A percentile compares a stretch with the other conserved stretches of the same genome.
Evolutionary conservation across 495 filamentous ascomycete species (phyloP).

Genomic region (Opeltia flavorubescens): DNA sequence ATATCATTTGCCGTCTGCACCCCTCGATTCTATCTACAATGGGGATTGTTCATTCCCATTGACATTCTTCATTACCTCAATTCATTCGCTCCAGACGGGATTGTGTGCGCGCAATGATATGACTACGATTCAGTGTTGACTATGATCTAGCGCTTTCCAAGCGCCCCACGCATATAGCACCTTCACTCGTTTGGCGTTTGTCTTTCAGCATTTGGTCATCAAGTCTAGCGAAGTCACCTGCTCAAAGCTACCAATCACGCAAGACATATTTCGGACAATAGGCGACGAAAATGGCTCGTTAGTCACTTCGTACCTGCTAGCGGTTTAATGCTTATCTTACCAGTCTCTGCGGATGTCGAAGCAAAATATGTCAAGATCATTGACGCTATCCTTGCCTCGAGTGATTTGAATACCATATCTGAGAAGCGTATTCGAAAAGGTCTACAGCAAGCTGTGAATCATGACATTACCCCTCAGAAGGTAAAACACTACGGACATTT

Average conservation of each 20-base stretch:
- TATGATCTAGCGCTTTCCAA: too few relatives aligned
- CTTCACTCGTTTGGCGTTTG: too few relatives aligned
- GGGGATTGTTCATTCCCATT: too few relatives aligned
- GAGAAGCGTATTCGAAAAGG: slow-evolving; percentile 85
- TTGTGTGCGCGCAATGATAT: too few relatives aligned
- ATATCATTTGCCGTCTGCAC: not conserved
- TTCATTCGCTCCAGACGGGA: too few relatives aligned
- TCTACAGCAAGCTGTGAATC: slow-evolving; percentile 57
- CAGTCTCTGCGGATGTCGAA: slow-evolving; percentile 55
- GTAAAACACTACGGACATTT: slow-evolving; percentile 32
- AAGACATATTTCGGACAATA: not conserved
- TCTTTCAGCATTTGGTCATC: too few relatives aligned
- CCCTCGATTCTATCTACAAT: not conserved
- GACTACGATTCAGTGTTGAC: too few relatives aligned
- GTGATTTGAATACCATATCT: slow-evolving; percentile 80
- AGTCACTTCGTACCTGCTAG: not conserved
- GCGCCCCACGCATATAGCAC: too few relatives aligned
- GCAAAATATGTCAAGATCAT: slow-evolving; percentile 70
- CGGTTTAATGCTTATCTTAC: not conserved
- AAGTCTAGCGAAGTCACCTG: too few relatives aligned
- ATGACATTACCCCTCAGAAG: slow-evolving; percentile 81
- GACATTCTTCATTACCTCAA: too few relatives aligned
- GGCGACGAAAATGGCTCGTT: not conserved
- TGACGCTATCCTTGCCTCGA: slow-evolving; percentile 69
- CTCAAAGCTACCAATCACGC: too few relatives aligned